Evolutionary conservation across 192 early-diverging fungal genomes (phyloP), one percentile per base, ranked within the genome.

Genomic region (Coemansia pectinata): DNA sequence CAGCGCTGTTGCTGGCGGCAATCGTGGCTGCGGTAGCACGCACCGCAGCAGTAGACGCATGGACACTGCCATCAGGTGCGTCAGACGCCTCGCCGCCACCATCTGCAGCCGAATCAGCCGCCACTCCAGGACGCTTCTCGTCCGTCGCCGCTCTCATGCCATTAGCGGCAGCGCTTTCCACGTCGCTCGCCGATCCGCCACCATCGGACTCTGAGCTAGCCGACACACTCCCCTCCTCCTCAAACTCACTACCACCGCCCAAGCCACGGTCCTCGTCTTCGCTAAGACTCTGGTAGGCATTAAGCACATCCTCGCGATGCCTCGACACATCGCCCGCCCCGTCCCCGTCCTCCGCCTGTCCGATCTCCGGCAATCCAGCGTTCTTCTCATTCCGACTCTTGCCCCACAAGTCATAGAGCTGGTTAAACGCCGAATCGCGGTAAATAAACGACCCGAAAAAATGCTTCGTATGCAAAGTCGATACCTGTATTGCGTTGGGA

Each of bases 391-490:
- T 74, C 21, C 76, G 52, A 34, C 68, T 78, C 69, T 80, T 82
- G 17, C 65, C 57, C 91, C 91, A 92, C 62, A 90, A 63, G 25
- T 91, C 91, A 65, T 87, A 83, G 6, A 94, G 79, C 70, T 90
- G 76, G 71, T 91, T 90, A 53, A 89, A 90, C 0, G 89, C 90
- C 33, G 83, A 86, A 55, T 96, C 95, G 59, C 95, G 92, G 41
- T 90, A 90, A 5, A 96, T 78, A 64, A 96, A 94, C 4, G 95
- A 96, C 5, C 91, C 88, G 63, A 96, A 96, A 41, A 91, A 90
- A 64, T 94, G 89, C 82, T 86, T 92, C 48, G 86, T 81, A 57
- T 85, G 86, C 42, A 81, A 69, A 48, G 93, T 93, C n/a, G 90
- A 86, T 25, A 96, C 83, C 74, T 89, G 86, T 69, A 96, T 93